phyloP scores from a whole-genome alignment of 1,139 yeast genomes.

The Pichia inconspicua region DNA sequence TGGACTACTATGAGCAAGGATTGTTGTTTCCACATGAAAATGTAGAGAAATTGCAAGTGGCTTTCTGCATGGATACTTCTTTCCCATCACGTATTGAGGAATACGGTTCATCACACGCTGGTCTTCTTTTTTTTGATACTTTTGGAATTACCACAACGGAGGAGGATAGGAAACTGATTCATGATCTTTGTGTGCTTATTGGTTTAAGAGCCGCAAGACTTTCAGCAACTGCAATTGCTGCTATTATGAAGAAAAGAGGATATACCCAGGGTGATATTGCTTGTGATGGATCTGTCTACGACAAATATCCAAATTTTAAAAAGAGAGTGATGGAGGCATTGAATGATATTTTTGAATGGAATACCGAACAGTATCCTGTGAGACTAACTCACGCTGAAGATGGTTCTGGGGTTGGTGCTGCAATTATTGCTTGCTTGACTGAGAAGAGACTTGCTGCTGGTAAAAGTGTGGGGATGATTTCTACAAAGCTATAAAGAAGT shows the following conservation, averaged over 20 bases:
- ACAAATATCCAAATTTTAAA: constrained; percentile 87
- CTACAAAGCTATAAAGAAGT: background rate
- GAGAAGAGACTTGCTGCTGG: constrained; percentile 66
- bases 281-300: constrained; percentile 93
- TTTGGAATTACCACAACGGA: constrained; percentile 60
- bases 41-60: constrained; percentile 43
- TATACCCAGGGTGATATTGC: constrained; percentile 76
- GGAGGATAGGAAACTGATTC: constrained; percentile 75
- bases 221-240: constrained; percentile 93
- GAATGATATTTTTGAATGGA: constrained; percentile 87
- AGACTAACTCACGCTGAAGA: constrained; percentile 87
- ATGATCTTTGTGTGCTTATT: constrained; percentile 76
- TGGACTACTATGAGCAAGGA: constrained; percentile 63
- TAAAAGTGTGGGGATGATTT: constrained; percentile 54
- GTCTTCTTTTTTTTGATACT: constrained; percentile 50
- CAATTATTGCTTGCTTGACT: constrained; percentile 91
- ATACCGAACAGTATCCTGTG: constrained; percentile 59
- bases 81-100: constrained; percentile 81
- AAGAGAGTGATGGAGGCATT: constrained; percentile 84
- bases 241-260: constrained; percentile 82
- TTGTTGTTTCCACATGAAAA: constrained; percentile 59
- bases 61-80: constrained; percentile 81
- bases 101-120: constrained; percentile 69
- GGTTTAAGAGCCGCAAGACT: constrained; percentile 92
- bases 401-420: constrained; percentile 98